Evolutionary conservation across 139 green algal species (phyloP).

Genomic region (Coccomyxa sp.): DNA sequence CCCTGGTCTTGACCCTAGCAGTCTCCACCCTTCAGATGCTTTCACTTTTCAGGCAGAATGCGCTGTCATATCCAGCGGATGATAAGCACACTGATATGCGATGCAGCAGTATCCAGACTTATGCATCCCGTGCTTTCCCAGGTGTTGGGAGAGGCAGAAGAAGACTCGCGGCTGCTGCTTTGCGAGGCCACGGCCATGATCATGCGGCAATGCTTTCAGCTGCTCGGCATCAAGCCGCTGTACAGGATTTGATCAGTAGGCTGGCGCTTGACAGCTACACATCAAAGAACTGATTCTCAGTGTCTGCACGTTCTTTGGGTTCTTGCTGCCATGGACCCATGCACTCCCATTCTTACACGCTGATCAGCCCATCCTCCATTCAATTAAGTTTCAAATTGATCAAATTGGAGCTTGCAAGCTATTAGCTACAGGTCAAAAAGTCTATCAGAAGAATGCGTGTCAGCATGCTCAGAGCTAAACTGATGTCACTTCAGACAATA

Average conservation of each 20-base stretch:
- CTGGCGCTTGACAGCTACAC: too few relatives aligned
- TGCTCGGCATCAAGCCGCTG: constrained; percentile 90
- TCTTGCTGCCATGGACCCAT: too few relatives aligned
- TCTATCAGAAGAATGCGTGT: too few relatives aligned
- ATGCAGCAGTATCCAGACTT: background rate
- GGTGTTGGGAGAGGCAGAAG: constrained; percentile 79
- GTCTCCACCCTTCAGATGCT: background rate
- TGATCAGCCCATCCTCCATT: too few relatives aligned
- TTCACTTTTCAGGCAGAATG: background rate
- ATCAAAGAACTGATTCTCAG: too few relatives aligned
- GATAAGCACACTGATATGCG: background rate
- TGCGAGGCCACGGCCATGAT: constrained; percentile 78
- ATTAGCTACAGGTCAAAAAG: too few relatives aligned
- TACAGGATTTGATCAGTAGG: constrained; percentile 72
- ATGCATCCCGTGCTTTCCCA: background rate
- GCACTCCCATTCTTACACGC: too few relatives aligned
- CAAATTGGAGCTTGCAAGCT: too few relatives aligned
- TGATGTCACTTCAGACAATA: too few relatives aligned
- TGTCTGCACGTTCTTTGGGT: too few relatives aligned
- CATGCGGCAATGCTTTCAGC: constrained; percentile 88
- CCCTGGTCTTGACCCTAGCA: background rate
- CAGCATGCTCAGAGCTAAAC: too few relatives aligned
- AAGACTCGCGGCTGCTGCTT: constrained; percentile 86
- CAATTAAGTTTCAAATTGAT: too few relatives aligned
- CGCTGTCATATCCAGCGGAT: background rate